Conservation (phyloP, 495 filamentous ascomycete genomes). For the Gamarada debralockiae region DNA sequence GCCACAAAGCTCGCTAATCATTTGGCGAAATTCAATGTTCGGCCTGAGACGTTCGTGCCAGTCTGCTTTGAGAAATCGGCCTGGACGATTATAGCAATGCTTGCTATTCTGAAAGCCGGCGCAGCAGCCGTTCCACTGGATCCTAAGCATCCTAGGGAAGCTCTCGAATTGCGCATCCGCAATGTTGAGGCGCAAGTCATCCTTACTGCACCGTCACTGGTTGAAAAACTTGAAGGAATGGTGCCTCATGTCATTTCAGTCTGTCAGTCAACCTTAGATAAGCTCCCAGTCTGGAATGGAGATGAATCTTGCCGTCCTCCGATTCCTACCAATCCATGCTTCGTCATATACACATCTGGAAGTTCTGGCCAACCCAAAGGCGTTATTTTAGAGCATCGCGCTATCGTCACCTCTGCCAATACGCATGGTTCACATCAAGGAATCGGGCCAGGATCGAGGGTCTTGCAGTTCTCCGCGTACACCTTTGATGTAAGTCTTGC, state of each 20-base stretch:
- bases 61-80: slow-evolving; percentile 40
- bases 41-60: not conserved
- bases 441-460: not conserved
- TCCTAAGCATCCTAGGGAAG: slow-evolving; percentile 30
- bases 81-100: slow-evolving; percentile 34
- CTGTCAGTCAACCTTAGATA: too few species aligned
- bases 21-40: too few species aligned
- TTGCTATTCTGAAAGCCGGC: slow-evolving; percentile 39
- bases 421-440: not conserved
- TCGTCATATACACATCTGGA: slow-evolving; percentile 44
- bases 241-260: too few species aligned
- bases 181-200: too few species aligned
- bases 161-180: too few species aligned
- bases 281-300: too few species aligned
- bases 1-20: too few species aligned
- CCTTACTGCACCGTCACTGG: too few species aligned
- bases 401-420: not conserved
- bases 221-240: too few species aligned
- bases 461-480: slow-evolving; percentile 7
- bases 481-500: slow-evolving; percentile 77
- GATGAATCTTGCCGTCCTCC: too few species aligned
- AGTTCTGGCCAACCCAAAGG: slow-evolving; percentile 45
- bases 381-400: slow-evolving; percentile 16
- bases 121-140: slow-evolving; percentile 46
- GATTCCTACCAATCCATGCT: too few species aligned